phyloP scores from a whole-genome alignment of 495 filamentous ascomycete species.

The Apiosordaria backusii region DNA sequence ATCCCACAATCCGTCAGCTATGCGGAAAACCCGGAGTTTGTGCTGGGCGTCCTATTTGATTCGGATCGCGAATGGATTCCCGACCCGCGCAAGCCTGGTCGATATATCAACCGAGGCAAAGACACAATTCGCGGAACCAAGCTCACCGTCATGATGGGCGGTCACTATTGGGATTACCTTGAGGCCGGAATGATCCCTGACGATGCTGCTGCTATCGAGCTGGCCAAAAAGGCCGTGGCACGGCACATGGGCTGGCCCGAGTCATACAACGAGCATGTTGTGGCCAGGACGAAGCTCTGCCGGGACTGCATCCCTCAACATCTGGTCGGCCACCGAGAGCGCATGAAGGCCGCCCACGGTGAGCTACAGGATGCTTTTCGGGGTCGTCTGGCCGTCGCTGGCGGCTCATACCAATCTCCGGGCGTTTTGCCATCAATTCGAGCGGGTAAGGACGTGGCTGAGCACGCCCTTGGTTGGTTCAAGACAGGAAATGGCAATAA shows the following conservation, averaged over 20 bases:
- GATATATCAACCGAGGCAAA: conserved; percentile 30
- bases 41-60: conserved; percentile 90
- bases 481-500: not conserved
- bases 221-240: conserved; percentile 64
- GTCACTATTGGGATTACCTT: conserved; percentile 79
- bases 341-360: conserved; percentile 56
- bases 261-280: conserved; percentile 45
- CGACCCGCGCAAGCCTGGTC: conserved; percentile 21
- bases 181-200: conserved; percentile 52
- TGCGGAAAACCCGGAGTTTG: conserved; percentile 74
- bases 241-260: conserved; percentile 68
- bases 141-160: conserved; percentile 91
- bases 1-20: conserved; percentile 66
- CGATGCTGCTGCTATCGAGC: conserved; percentile 57
- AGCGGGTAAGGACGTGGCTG: conserved; percentile 38
- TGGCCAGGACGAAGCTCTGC: conserved; percentile 60
- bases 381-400: conserved; percentile 68
- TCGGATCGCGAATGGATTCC: conserved; percentile 52
- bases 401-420: conserved; percentile 62
- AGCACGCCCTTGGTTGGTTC: not conserved
- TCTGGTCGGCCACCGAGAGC: conserved; percentile 64
- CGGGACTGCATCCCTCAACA: conserved; percentile 88
- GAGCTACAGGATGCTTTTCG: conserved; percentile 56
- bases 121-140: conserved; percentile 70
- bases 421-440: conserved; percentile 42